These are phyloP conservation scores for Moniliophthora roreri DNA, from an alignment of 1,284 basidiomycete genomes.

Conservation along the genomic window DNA sequence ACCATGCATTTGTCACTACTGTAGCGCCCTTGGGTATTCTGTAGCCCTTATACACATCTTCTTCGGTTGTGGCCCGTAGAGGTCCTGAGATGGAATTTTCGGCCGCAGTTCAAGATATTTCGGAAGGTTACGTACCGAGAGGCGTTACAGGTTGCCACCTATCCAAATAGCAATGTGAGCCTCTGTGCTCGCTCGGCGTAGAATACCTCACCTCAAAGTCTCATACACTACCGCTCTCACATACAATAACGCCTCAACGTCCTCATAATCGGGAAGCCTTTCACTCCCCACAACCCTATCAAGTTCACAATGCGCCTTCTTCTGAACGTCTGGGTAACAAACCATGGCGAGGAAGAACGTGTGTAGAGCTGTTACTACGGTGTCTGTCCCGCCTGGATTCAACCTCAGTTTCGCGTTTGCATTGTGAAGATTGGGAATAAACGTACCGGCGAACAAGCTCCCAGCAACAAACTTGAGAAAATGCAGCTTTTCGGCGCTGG, in stretches of 20 bases:
- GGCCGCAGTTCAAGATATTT: not conserved
- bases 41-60: not conserved
- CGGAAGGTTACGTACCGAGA: not conserved
- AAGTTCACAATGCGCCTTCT: not conserved
- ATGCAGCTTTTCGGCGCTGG: not conserved
- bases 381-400: not conserved
- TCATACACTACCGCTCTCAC: not conserved
- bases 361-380: not conserved
- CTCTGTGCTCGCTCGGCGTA: not conserved
- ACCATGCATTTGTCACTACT: not conserved
- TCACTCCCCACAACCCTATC: not conserved
- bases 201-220: not conserved
- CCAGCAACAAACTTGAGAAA: not conserved
- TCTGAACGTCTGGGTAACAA: not conserved
- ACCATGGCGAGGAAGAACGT: conserved; percentile 1
- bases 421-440: not conserved
- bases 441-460: not conserved
- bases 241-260: not conserved
- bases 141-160: not conserved
- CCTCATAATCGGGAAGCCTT: not conserved
- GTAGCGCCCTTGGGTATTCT: not conserved
- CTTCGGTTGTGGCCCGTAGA: not conserved
- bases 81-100: not conserved
- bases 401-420: not conserved
- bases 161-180: not conserved